A percentile compares a stretch with the other conserved stretches of the same genome.
These are phyloP conservation scores for Blastobotrys capitulatus DNA, from an alignment of 1,139 yeast genomes.

Conservation along the genomic window DNA sequence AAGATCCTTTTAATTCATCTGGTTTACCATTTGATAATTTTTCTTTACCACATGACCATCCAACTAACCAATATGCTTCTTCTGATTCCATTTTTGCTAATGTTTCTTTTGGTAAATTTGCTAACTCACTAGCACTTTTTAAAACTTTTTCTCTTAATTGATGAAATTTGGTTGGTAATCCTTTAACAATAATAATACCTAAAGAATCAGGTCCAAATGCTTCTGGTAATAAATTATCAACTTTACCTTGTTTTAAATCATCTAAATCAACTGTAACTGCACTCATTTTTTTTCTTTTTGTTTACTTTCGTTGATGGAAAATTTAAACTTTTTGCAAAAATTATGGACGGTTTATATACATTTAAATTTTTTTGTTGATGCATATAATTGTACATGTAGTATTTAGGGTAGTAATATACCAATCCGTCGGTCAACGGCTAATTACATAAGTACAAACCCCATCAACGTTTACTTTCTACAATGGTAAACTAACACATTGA, in stretches of 20 bases:
- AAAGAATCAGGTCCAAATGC: slow-evolving; percentile 58
- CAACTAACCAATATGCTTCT: slow-evolving; percentile 49
- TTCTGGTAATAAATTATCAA: slow-evolving; percentile 32
- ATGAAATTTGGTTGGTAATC: slow-evolving; percentile 40
- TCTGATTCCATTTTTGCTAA: slow-evolving; percentile 42
- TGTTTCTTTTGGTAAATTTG: slow-evolving; percentile 37
- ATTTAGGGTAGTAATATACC: too few species aligned
- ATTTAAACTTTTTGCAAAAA: too few species aligned
- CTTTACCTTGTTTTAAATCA: slow-evolving; percentile 37
- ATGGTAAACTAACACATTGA: too few species aligned
- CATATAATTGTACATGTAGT: too few species aligned
- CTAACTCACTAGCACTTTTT: slow-evolving; percentile 42
- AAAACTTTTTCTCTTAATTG: slow-evolving; percentile 43
- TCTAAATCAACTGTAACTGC: slow-evolving; percentile 33
- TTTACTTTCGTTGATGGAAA: too few species aligned
- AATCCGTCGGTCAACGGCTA: too few species aligned
- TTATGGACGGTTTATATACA: too few species aligned
- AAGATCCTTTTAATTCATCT: slow-evolving; percentile 54
- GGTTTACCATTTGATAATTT: slow-evolving; percentile 39
- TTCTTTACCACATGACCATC: slow-evolving; percentile 66
- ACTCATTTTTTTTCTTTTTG: background rate
- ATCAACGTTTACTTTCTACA: too few species aligned
- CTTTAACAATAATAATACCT: slow-evolving; percentile 47
- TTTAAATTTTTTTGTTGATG: too few species aligned
- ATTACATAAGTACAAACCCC: too few species aligned